Conservation (phyloP, 371 early-diverging fungal genomes). For the Mortierella sp. region DNA sequence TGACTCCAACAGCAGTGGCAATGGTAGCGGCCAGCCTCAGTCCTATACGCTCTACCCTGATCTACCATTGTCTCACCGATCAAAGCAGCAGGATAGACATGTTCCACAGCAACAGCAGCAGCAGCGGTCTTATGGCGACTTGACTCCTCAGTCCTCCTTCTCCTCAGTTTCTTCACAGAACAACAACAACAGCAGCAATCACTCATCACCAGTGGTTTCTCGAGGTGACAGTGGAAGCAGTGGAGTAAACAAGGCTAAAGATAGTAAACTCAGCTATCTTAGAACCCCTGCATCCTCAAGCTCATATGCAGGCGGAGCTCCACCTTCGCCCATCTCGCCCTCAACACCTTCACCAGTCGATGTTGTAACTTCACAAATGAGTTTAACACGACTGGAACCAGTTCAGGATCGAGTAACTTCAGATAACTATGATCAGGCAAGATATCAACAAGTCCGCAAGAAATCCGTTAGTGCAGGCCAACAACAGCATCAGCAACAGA, state of each 20-base stretch:
- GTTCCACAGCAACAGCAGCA: conserved; percentile 27
- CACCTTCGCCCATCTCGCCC: conserved; percentile 47
- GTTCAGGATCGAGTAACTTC: conserved; percentile 34
- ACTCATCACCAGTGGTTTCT: conserved; percentile 17
- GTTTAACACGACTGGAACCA: conserved; percentile 38
- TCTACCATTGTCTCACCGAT: conserved; percentile 11
- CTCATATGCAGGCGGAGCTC: background rate
- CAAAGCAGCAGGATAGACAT: conserved; percentile 14
- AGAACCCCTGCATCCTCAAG: conserved; percentile 10
- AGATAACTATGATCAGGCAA: conserved; percentile 34
- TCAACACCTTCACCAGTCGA: conserved; percentile 33
- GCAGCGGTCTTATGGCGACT: conserved; percentile 28
- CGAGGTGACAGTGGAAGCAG: conserved; percentile 44
- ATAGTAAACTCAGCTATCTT: conserved; percentile 43
- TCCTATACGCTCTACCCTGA: conserved; percentile 26
- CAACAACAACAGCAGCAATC: conserved; percentile 8
- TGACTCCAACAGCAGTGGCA: conserved; percentile 13
- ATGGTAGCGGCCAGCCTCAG: conserved; percentile 6
- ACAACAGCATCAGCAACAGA: conserved; percentile 19
- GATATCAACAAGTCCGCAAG: conserved; percentile 46
- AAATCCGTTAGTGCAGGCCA: conserved; percentile 30
- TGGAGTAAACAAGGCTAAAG: conserved; percentile 21
- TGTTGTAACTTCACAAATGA: conserved; percentile 29
- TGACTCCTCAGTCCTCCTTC: conserved; percentile 52
- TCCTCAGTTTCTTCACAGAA: conserved; percentile 39